Conservation (phyloP, 176 grass and related monocot genomes). For the sorghum (Sorghum bicolor) region Sorghum_bicolor_NCBIv3 NC_012875.2:51661001-51661500, state of each 20-base stretch:
- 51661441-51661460: slow-evolving; percentile 8
- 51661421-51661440: background rate
- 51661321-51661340: background rate
- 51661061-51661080: background rate
- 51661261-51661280: background rate
- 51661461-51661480: background rate
- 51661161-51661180: background rate
- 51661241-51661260: slow-evolving; percentile 28
- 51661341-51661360: background rate
- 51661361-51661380: background rate
- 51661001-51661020: background rate
- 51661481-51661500: background rate
- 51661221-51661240: slow-evolving; percentile 4
- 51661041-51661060: background rate
- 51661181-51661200: slow-evolving; percentile 33
- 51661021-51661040: background rate
- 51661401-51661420: background rate
- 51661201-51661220: slow-evolving; percentile 36
- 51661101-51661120: background rate
- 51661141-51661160: background rate
- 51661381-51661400: slow-evolving; percentile 35
- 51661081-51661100: background rate
- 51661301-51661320: no score
- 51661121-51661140: background rate
- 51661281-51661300: background rate